These are phyloP conservation scores for Saccharum spontaneum DNA, from an alignment of 176 grass and related monocot genomes.

Conservation along the genomic window DNA sequence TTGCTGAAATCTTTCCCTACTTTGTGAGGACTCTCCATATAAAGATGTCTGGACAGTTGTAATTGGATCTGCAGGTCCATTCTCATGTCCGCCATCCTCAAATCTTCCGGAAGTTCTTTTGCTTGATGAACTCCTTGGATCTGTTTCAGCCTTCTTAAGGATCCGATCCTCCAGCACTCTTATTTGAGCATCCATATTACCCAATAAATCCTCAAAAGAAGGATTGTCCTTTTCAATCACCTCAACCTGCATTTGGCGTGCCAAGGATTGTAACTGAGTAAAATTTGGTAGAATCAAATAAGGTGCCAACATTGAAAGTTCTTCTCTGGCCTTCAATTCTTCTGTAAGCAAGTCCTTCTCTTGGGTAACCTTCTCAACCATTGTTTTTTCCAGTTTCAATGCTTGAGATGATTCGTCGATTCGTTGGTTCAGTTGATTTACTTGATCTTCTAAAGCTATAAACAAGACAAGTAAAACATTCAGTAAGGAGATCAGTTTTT, in stretches of 20 bases:
- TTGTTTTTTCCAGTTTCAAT: neutral
- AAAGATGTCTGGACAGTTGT: neutral
- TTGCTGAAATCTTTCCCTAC: neutral
- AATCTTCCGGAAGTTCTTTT: constrained; percentile 32
- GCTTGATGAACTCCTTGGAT: constrained; percentile 51
- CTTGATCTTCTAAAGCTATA: neutral
- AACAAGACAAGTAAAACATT: neutral
- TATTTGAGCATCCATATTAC: neutral
- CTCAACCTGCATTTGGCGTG: neutral
- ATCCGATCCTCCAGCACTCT: neutral
- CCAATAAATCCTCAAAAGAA: neutral
- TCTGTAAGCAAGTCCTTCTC: neutral
- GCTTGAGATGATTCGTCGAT: neutral
- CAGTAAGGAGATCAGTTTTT: neutral
- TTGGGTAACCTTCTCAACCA: neutral
- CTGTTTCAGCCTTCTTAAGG: constrained; percentile 36
- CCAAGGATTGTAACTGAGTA: neutral
- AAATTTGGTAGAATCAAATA: neutral
- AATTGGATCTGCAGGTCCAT: constrained; percentile 26
- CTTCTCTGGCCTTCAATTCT: neutral
- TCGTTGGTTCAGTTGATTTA: neutral
- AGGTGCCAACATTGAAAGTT: neutral
- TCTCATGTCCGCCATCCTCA: constrained; percentile 8
- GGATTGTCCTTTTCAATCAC: neutral
- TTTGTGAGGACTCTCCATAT: neutral